These are phyloP conservation scores for Metschnikowia gruessii DNA, from an alignment of 805 yeast genomes.

Conservation along the genomic window DNA sequence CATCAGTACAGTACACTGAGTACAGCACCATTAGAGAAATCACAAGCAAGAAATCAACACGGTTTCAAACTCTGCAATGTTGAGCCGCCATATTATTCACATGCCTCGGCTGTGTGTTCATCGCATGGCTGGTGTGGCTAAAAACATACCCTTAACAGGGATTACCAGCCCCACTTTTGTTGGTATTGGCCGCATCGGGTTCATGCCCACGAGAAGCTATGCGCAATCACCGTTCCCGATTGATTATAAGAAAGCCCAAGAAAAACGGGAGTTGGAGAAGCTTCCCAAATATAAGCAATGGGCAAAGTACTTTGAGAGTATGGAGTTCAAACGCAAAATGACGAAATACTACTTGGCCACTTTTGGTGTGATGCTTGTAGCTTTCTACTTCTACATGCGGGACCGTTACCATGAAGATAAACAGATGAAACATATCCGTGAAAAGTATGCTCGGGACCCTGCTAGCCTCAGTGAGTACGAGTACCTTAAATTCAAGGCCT, in stretches of 20 bases:
- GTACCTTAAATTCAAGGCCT: constrained; percentile 55
- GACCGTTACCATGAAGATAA: constrained; percentile 64
- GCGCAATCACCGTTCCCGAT: constrained; percentile 36
- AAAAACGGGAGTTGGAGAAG: constrained; percentile 26
- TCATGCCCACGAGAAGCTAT: constrained; percentile 7
- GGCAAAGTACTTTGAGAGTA: constrained; percentile 45
- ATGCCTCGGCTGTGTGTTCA: not conserved
- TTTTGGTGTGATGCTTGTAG: constrained; percentile 52
- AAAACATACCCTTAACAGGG: not conserved
- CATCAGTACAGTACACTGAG: not conserved
- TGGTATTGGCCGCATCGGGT: not conserved
- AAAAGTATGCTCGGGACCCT: constrained; percentile 36
- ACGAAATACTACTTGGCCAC: constrained; percentile 63
- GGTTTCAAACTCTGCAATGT: not conserved
- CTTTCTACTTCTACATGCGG: constrained; percentile 64
- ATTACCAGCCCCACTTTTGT: not conserved
- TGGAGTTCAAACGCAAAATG: constrained; percentile 54
- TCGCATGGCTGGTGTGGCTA: not conserved
- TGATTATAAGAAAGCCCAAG: constrained; percentile 29
- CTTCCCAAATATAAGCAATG: constrained; percentile 39
- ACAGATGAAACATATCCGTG: constrained; percentile 46
- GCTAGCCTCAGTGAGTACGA: constrained; percentile 58
- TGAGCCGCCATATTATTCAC: constrained; percentile 1
- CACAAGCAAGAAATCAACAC: not conserved
- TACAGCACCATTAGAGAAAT: not conserved